Evolutionary conservation across 768 basidiomycete genomes (phyloP).

Genomic region (Tylopilus felleus): DNA sequence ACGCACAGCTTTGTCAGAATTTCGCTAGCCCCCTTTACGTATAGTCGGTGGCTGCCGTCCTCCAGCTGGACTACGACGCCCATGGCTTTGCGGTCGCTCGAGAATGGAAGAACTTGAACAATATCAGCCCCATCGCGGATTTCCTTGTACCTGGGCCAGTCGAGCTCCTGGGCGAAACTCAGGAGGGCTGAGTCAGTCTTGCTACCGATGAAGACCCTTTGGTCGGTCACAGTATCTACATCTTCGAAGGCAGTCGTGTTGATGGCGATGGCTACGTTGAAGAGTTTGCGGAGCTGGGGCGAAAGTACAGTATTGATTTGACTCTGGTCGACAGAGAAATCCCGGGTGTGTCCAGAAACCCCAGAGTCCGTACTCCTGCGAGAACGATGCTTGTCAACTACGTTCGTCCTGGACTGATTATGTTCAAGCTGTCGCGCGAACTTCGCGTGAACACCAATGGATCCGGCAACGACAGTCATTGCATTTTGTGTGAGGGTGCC

Average conservation of each 20-base stretch:
- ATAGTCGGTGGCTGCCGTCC: slow-evolving; percentile 59
- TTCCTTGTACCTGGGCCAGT: slow-evolving; percentile 69
- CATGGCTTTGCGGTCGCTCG: slow-evolving; percentile 92
- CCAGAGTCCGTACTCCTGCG: slow-evolving; percentile 31
- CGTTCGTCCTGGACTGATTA: slow-evolving; percentile 70
- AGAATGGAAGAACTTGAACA: slow-evolving; percentile 91
- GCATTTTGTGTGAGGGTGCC: slow-evolving; percentile 93
- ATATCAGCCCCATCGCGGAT: slow-evolving; percentile 59
- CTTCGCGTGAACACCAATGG: slow-evolving; percentile 90
- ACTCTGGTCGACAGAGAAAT: slow-evolving; percentile 84
- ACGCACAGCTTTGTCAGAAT: slow-evolving; percentile 79
- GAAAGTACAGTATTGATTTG: slow-evolving; percentile 65
- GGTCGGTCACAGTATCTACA: slow-evolving; percentile 54
- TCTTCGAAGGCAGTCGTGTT: slow-evolving; percentile 97
- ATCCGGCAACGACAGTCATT: slow-evolving; percentile 97
- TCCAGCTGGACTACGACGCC: slow-evolving; percentile 72
- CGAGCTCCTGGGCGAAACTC: slow-evolving; percentile 75
- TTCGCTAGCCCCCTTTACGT: slow-evolving; percentile 93
- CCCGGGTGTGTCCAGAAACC: slow-evolving; percentile 45
- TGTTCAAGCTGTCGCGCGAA: slow-evolving; percentile 79
- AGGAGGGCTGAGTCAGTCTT: slow-evolving; percentile 96
- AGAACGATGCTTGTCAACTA: slow-evolving; percentile 46
- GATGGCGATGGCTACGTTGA: slow-evolving; percentile 84
- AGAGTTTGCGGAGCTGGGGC: slow-evolving; percentile 54
- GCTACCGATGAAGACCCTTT: slow-evolving; percentile 73